A percentile compares a stretch with the other conserved stretches of the same genome.
These are phyloP conservation scores for Lactarius sp. DNA, from an alignment of 768 basidiomycete species.

Conservation along the genomic window DNA sequence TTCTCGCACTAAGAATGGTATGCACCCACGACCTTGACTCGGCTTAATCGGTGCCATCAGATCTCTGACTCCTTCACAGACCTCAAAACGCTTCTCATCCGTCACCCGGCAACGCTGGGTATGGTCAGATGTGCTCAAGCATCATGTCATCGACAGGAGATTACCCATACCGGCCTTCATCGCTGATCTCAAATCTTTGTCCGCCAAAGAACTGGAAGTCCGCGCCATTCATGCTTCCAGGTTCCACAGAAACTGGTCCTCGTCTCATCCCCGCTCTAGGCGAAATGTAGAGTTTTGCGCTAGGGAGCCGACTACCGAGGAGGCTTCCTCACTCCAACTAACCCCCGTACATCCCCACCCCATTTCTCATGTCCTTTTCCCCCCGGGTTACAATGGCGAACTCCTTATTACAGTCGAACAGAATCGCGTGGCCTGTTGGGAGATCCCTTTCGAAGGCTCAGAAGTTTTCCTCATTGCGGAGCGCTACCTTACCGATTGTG, in stretches of 20 bases:
- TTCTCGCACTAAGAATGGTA: conserved; percentile 33
- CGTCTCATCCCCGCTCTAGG: conserved; percentile 27
- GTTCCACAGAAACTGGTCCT: conserved; percentile 36
- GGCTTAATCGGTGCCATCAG: conserved; percentile 6
- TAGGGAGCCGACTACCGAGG: conserved; percentile 13
- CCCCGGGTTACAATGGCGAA: conserved; percentile 32
- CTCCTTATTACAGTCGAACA: conserved; percentile 32
- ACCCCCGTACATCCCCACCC: conserved; percentile 18
- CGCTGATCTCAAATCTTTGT: conserved; percentile 30
- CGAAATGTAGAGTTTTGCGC: conserved; percentile 29
- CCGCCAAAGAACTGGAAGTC: conserved; percentile 34
- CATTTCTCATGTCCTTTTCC: conserved; percentile 32
- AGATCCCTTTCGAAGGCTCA: conserved; percentile 34
- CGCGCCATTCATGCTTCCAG: conserved; percentile 34
- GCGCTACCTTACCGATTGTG: conserved; percentile 19
- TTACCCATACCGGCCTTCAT: conserved; percentile 33
- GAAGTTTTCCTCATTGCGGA: conserved; percentile 34
- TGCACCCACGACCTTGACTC: conserved; percentile 21
- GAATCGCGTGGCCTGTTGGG: conserved; percentile 33
- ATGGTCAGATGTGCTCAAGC: conserved; percentile 35
- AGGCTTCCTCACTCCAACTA: conserved; percentile 15
- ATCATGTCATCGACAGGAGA: conserved; percentile 33
- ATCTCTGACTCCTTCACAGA: conserved; percentile 26
- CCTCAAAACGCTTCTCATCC: conserved; percentile 30
- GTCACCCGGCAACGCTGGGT: conserved; percentile 37